Conservation (phyloP, 2,329 filamentous ascomycete genomes). For the Aspergillus aculeatus region DNA sequence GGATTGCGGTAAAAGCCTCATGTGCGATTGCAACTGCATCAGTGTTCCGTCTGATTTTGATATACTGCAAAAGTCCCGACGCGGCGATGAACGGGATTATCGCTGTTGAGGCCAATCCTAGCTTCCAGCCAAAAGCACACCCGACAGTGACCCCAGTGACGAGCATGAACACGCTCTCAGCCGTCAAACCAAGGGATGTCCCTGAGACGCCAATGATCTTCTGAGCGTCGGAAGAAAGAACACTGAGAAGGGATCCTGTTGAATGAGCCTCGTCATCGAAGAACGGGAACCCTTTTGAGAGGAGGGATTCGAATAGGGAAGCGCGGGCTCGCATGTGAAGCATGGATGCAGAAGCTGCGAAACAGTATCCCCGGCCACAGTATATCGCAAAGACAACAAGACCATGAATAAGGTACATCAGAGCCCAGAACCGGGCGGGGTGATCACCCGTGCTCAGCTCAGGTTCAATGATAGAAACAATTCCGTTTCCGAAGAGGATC, state of each 20-base stretch:
- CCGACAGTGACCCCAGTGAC: conserved; percentile 1
- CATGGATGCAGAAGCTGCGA: conserved; percentile 13
- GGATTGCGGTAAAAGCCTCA: conserved; percentile 9
- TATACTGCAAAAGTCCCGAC: conserved; percentile 7
- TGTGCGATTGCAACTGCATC: conserved; percentile 1
- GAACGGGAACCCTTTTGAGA: conserved; percentile 5
- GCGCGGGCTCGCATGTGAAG: conserved; percentile 12
- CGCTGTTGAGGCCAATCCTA: conserved; percentile 9
- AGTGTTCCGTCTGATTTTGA: not conserved
- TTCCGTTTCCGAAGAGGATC: conserved; percentile 15
- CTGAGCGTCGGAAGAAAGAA: not conserved
- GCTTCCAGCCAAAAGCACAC: conserved; percentile 11
- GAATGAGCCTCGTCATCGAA: conserved; percentile 5
- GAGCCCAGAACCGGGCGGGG: conserved; percentile 11
- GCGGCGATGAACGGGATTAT: conserved; percentile 6
- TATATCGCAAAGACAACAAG: conserved; percentile 10
- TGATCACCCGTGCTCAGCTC: conserved; percentile 10
- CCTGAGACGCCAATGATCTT: conserved; percentile 7
- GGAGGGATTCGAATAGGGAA: not conserved
- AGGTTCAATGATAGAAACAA: conserved; percentile 13
- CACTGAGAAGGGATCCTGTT: not conserved
- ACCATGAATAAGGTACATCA: conserved; percentile 13
- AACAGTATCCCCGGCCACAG: conserved; percentile 11
- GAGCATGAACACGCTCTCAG: conserved; percentile 9
- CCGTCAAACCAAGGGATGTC: conserved; percentile 1